phyloP scores from a whole-genome alignment of 148 eudicot species.

The Hydrangea macrophylla region DNA sequence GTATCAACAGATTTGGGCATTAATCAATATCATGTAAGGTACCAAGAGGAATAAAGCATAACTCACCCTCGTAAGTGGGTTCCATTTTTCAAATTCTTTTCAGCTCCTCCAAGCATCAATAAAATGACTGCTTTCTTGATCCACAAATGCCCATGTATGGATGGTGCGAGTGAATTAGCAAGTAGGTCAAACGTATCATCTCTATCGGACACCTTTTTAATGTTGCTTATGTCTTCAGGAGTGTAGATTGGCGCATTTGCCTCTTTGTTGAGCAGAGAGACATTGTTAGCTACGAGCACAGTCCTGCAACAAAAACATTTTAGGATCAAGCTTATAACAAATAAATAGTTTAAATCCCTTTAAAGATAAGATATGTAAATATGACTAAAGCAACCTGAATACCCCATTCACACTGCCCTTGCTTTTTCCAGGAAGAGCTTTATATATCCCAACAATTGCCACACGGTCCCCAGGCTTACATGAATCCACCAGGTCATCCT shows the following conservation, averaged over 20 bases:
- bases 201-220: constrained; percentile 73
- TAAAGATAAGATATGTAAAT: neutral
- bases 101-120: constrained; percentile 92
- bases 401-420: constrained; percentile 97
- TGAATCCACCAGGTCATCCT: constrained; percentile 94
- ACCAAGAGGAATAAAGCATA: neutral
- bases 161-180: constrained; percentile 90
- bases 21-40: neutral
- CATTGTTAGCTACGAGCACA: constrained; percentile 91
- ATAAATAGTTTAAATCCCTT: neutral
- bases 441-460: constrained; percentile 90
- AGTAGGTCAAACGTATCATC: constrained; percentile 82
- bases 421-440: constrained; percentile 94
- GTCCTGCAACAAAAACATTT: constrained; percentile 50
- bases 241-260: constrained; percentile 82
- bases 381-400: constrained; percentile 59
- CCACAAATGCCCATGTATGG: constrained; percentile 94
- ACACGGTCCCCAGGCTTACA: constrained; percentile 99
- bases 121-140: constrained; percentile 93
- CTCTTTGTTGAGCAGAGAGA: constrained; percentile 85
- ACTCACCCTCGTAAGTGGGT: constrained; percentile 95
- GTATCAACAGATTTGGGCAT: no score
- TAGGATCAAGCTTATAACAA: constrained; percentile 2
- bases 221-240: constrained; percentile 68
- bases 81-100: constrained; percentile 96